Conservation (phyloP, 352 stramenopile species). For the Phytophthora capsici region DNA sequence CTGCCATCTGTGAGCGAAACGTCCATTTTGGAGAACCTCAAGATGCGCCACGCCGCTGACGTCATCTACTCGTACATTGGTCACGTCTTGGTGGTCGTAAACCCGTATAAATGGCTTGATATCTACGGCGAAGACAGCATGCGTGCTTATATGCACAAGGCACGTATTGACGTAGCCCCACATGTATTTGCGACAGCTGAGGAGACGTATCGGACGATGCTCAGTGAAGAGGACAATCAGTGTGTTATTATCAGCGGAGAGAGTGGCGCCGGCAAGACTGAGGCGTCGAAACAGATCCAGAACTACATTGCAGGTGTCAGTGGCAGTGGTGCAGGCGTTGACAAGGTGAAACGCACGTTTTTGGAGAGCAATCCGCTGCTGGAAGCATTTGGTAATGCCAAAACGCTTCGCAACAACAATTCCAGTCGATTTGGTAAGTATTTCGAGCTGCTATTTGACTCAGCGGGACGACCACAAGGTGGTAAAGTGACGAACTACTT, state of each 20-base stretch:
- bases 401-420: slow-evolving; percentile 96
- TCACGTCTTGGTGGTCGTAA: slow-evolving; percentile 88
- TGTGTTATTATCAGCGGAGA: slow-evolving; percentile 92
- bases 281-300: slow-evolving; percentile 91
- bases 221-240: slow-evolving; percentile 90
- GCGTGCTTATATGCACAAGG: slow-evolving; percentile 84
- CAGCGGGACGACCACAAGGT: slow-evolving; percentile 74
- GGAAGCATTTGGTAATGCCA: slow-evolving; percentile 97
- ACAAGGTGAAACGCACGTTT: slow-evolving; percentile 92
- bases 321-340: slow-evolving; percentile 75
- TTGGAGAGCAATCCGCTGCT: slow-evolving; percentile 96
- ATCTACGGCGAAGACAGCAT: slow-evolving; percentile 89
- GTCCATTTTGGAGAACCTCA: slow-evolving; percentile 90
- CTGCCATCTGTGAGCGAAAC: slow-evolving; percentile 72
- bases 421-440: slow-evolving; percentile 96
- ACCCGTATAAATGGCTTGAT: slow-evolving; percentile 92
- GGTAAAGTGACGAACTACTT: slow-evolving; percentile 94
- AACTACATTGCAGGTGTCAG: slow-evolving; percentile 90
- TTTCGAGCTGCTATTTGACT: slow-evolving; percentile 95
- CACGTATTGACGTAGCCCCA: slow-evolving; percentile 85
- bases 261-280: slow-evolving; percentile 86
- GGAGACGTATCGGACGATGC: slow-evolving; percentile 88
- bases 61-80: slow-evolving; percentile 92
- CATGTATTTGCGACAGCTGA: slow-evolving; percentile 90
- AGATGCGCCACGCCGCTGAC: slow-evolving; percentile 85